Evolutionary conservation across 495 filamentous ascomycete genomes (phyloP), one percentile per base, ranked within the genome.

Genomic region (Thermochaetoides thermophila): DNA sequence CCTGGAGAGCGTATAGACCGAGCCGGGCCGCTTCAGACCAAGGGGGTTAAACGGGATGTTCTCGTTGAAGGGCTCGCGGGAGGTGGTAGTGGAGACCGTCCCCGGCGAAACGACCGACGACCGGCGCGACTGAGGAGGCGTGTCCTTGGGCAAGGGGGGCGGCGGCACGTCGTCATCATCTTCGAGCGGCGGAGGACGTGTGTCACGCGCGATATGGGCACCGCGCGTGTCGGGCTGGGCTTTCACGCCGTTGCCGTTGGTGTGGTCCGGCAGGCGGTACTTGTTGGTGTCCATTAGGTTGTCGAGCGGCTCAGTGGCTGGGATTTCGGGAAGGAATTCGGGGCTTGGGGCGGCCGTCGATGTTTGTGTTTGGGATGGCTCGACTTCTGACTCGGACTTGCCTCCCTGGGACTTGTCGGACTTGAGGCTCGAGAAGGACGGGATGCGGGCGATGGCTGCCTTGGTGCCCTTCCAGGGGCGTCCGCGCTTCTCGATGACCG

Each of bases 1-100:
- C 20, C 85, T 76, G 4, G 84, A 89, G 39, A 97, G 69, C 0
- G 87, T 89, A 52, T 84, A 92, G 19, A 91, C 77, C 4, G 84
- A 91, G 12, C 77, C 73, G 4, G 81, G 61, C n/a, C 83, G 68
- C 7, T 64, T 58, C 19, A 70, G 55, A 13, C 67, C 64, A 13
- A 71, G 57, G 4, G 67, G 65, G 30, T 68, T 73, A 34, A 71
- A 71, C 19, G 61, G 35, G 30, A 60, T 42, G 40, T 68, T 61
- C 5, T 55, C 53, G 15, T 51, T 45, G 36, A 59, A 63, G 6
- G 59, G 49, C 14, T 49, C 49, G 30, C 50, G 45, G n/a, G n/a
- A n/a, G n/a, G n/a, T n/a, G n/a, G n/a, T n/a, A n/a, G n/a, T n/a
- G n/a, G n/a, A n/a, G n/a, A n/a, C n/a, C n/a, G n/a, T n/a, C n/a